Evolutionary conservation across 306 rosid species (phyloP), one percentile per base, ranked within the genome.

Genomic region (Cercis canadensis): DNA sequence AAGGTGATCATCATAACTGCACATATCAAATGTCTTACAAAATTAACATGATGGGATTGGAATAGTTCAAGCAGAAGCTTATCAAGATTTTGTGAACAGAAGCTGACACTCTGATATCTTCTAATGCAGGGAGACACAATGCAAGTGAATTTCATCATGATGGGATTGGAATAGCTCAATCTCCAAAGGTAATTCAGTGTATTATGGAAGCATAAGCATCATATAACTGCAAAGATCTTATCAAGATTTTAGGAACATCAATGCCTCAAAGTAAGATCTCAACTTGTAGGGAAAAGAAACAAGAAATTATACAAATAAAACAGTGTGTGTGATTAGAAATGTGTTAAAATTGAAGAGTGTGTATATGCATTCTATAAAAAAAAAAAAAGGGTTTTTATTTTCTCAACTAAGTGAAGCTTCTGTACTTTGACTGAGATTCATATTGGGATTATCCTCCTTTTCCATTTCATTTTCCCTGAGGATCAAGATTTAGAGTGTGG

Each of bases 171-270:
- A 34, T 24, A 39, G 69, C 58, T 65, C 85, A 80, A 69, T 65
- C 87, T 67, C 79, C 77, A 2, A 74, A 87, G 98, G 98, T 94
- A 88, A 77, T 65, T 43, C 17, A 77, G 56, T 57, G 41, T 21
- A 29, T 36, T 44, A 4, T 45, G 11, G 8, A 49, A 37, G 8
- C 50, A 75, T 75, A 18, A 72, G 52, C 16, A 12, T 63, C 60
- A 36, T 55, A 36, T 53, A 19, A 53, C 19, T 19, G 31, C 46
- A 55, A 40, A 61, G 13, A 1, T 1, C 51, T 36, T 67, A 50
- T 47, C 12, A 41, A 29, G 16, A 54, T 16, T 32, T 68, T 5
- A 24, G 5, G 11, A n/a, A 11, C 7, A 4, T 50, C 24, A 50
- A 18, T 50, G 29, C 29, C 24, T 50, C 1, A 2, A 8, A 4